These are phyloP conservation scores for Zygoascus biomembranicola DNA, from an alignment of 805 yeast genomes.

Conservation along the genomic window DNA sequence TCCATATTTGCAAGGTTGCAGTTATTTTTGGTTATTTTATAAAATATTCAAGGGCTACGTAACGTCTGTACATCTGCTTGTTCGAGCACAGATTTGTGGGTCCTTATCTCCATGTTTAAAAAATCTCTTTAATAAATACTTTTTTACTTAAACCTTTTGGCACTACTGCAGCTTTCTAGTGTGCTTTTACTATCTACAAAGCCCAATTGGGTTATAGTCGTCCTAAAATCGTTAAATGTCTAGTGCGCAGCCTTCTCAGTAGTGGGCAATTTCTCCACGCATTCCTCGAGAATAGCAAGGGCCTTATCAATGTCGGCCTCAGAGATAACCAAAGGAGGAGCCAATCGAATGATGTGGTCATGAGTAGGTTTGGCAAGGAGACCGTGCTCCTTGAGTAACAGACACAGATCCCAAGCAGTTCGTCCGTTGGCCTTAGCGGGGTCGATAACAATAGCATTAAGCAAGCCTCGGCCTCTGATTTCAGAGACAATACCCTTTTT, in stretches of 20 bases:
- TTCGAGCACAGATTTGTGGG: too few relatives aligned
- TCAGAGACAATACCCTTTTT: constrained; percentile 46
- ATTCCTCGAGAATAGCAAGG: constrained; percentile 57
- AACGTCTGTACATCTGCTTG: too few relatives aligned
- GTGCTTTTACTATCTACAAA: neutral
- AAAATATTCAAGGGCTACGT: too few relatives aligned
- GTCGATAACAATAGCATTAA: constrained; percentile 89
- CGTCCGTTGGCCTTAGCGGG: constrained; percentile 74
- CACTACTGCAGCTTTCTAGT: too few relatives aligned
- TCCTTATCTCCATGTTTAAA: too few relatives aligned
- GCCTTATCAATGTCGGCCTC: constrained; percentile 81
- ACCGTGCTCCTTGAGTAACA: constrained; percentile 80
- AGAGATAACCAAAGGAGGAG: constrained; percentile 90
- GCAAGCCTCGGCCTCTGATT: constrained; percentile 76
- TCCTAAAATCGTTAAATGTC: neutral
- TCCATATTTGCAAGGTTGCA: too few relatives aligned
- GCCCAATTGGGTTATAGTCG: neutral
- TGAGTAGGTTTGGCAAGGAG: constrained; percentile 95
- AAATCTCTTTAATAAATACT: too few relatives aligned
- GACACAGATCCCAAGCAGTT: constrained; percentile 93
- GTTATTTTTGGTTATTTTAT: too few relatives aligned
- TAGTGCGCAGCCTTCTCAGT: constrained; percentile 14
- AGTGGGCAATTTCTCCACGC: constrained; percentile 39
- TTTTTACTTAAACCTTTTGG: too few relatives aligned
- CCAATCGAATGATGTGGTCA: constrained; percentile 88